Conservation (phyloP, 1,139 yeast species). For the Pichia sp. region DNA sequence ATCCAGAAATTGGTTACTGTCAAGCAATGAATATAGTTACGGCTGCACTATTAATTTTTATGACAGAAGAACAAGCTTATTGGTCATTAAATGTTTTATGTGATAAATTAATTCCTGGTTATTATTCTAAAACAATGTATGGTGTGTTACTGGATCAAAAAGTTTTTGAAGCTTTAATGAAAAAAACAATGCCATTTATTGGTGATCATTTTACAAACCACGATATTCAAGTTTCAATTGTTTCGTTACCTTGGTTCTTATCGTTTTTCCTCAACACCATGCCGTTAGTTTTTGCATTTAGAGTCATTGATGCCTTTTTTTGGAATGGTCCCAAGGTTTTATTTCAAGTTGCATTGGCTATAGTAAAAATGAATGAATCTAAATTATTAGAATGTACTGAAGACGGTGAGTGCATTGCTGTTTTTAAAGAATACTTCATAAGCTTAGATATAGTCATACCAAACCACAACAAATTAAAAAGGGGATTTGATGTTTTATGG, state of each 20-base stretch:
- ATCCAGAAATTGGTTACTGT: constrained; percentile 96
- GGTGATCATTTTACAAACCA: constrained; percentile 74
- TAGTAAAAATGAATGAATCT: constrained; percentile 81
- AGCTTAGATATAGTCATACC: constrained; percentile 69
- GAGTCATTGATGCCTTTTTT: constrained; percentile 88
- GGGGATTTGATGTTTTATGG: constrained; percentile 83
- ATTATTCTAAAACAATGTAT: constrained; percentile 95
- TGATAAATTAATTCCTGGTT: constrained; percentile 86
- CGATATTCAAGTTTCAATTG: constrained; percentile 92
- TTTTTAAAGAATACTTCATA: constrained; percentile 75
- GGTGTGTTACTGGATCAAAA: constrained; percentile 92
- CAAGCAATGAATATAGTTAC: constrained; percentile 98
- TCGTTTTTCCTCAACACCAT: constrained; percentile 85
- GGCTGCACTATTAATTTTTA: constrained; percentile 86
- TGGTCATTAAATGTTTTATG: constrained; percentile 86
- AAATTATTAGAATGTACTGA: constrained; percentile 73
- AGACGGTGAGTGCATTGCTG: constrained; percentile 85
- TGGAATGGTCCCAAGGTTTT: constrained; percentile 84
- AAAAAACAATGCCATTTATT: constrained; percentile 80
- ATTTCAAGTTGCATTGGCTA: constrained; percentile 90
- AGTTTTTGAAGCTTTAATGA: constrained; percentile 86
- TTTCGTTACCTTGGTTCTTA: constrained; percentile 93
- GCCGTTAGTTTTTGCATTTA: constrained; percentile 90
- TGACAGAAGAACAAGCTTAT: constrained; percentile 96
- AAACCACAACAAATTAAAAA: constrained; percentile 56